Base-by-base conservation (phyloP, 2,329 filamentous ascomycete genomes). In the Alternaria viburni region DNA sequence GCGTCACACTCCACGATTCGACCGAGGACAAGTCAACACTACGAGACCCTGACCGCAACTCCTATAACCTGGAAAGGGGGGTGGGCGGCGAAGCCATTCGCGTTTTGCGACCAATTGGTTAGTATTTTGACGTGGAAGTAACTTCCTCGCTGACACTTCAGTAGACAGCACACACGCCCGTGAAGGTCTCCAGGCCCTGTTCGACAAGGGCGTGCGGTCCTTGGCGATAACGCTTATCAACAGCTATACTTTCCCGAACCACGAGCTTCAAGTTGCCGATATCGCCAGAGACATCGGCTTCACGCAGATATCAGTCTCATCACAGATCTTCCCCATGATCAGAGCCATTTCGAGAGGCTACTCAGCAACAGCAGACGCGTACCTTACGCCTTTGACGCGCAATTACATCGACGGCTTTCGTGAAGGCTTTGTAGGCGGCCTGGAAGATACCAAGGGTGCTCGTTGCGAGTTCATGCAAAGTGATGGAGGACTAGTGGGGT, bases 181-280 rank as follows among this genome's bases (percentile, higher is more conserved):
- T 21, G 26, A 65, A 52, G 59, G 61, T 17, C 68, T 77, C 1
- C 65, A 72, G 25, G 23, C 44, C 1, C 62, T 82, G 4, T 78
- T 70, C 54, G 61, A 72, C 1, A 69, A 76, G n/a, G 80, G 80
- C 1, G 76, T 76, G 30, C 69, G 78, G 9, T 79, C 78, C 1
- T 57, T 81, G 32, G 79, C 79, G 0, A 73, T 82, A 7, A 75
- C 74, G 6, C 74, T 79, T 8, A 63, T 76, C 46, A 73, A 79
- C 57, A 74, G 73, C 6, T 79, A 80, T 49, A 72, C 72, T 2
- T 80, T 74, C 44, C 75, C 76, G 1, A 69, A 77, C 19, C 77
- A 79, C 46, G 77, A 77, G 51, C 41, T 66, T 3, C 52, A 63
- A 15, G 65, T 76, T 4, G 75, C 66, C 9, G 69, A 73, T 8